phyloP scores from a whole-genome alignment of 2,329 filamentous ascomycete species.

The Helicocarpus griseus region DNA sequence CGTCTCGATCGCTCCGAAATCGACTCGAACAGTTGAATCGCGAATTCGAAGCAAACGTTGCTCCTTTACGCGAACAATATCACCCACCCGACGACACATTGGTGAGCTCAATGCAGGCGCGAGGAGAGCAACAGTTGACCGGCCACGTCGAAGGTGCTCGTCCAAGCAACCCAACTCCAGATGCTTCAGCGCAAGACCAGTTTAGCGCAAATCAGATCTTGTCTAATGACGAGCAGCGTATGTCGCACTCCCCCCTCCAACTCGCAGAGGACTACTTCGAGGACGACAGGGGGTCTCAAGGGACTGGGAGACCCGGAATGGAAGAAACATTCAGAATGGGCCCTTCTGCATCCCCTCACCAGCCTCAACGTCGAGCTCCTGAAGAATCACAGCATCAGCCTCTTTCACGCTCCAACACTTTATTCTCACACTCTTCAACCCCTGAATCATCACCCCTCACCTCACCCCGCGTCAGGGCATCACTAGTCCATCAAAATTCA shows the following conservation, averaged over 20 bases:
- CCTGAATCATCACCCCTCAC: slow-evolving; percentile 31
- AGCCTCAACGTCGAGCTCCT: not conserved
- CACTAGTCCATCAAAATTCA: slow-evolving; percentile 33
- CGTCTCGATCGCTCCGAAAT: slow-evolving; percentile 21
- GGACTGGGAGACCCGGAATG: slow-evolving; percentile 14
- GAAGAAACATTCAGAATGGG: slow-evolving; percentile 11
- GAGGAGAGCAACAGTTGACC: slow-evolving; percentile 13
- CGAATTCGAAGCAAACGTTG: not conserved
- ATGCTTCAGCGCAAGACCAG: slow-evolving; percentile 9
- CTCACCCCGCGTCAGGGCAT: slow-evolving; percentile 34
- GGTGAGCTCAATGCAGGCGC: slow-evolving; percentile 7
- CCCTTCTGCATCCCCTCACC: not conserved
- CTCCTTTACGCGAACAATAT: not conserved
- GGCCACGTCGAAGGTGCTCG: slow-evolving; percentile 10
- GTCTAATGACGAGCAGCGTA: slow-evolving; percentile 26
- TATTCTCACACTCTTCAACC: slow-evolving; percentile 31
- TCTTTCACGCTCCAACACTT: slow-evolving; percentile 30
- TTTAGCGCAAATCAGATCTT: slow-evolving; percentile 14
- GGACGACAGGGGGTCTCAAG: slow-evolving; percentile 18
- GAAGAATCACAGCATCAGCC: slow-evolving; percentile 11
- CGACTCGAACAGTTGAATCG: slow-evolving; percentile 20
- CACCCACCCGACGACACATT: not conserved
- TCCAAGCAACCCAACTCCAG: slow-evolving; percentile 9
- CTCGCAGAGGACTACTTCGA: slow-evolving; percentile 25
- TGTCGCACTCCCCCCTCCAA: slow-evolving; percentile 31